Percentiles rank a stretch among this genome's conserved stretches.
phyloP scores from a whole-genome alignment of 2,329 filamentous ascomycete genomes.

The Exserohilum rostratum region DNA sequence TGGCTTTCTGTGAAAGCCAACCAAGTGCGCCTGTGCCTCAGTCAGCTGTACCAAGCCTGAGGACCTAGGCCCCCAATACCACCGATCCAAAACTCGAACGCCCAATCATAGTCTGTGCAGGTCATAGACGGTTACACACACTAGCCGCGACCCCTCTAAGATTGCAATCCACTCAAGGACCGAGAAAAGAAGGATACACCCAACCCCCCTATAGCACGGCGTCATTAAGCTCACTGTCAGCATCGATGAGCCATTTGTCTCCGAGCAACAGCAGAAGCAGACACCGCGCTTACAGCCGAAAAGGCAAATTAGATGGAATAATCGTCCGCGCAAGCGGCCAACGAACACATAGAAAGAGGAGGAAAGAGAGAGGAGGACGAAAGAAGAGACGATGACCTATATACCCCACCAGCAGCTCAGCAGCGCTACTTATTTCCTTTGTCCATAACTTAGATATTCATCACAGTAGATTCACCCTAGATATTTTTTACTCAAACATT shows the following conservation, averaged over 20 bases:
- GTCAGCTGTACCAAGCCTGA: slow-evolving; percentile 7
- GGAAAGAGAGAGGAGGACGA: not conserved
- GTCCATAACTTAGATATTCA: not conserved
- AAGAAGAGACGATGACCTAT: not conserved
- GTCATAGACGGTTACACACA: not conserved
- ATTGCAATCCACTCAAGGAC: not conserved
- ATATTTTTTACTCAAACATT: not conserved
- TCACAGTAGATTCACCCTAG: not conserved
- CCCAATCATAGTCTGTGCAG: not conserved
- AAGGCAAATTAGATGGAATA: not conserved
- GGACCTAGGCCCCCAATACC: not conserved
- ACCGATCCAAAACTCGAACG: not conserved
- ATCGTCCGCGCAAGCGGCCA: not conserved
- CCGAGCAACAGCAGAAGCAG: not conserved
- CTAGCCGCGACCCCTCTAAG: not conserved
- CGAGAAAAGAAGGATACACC: too few species aligned
- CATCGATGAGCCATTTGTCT: not conserved
- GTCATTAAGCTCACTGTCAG: not conserved
- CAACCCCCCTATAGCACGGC: too few species aligned
- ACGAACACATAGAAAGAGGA: not conserved
- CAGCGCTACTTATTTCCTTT: slow-evolving; percentile 3
- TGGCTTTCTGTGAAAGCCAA: not conserved
- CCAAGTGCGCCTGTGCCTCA: slow-evolving; percentile 1
- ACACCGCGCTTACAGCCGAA: not conserved
- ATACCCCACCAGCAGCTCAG: slow-evolving; percentile 2